phyloP scores from a whole-genome alignment of 768 basidiomycete species.

The Russula griseocarnosa region DNA sequence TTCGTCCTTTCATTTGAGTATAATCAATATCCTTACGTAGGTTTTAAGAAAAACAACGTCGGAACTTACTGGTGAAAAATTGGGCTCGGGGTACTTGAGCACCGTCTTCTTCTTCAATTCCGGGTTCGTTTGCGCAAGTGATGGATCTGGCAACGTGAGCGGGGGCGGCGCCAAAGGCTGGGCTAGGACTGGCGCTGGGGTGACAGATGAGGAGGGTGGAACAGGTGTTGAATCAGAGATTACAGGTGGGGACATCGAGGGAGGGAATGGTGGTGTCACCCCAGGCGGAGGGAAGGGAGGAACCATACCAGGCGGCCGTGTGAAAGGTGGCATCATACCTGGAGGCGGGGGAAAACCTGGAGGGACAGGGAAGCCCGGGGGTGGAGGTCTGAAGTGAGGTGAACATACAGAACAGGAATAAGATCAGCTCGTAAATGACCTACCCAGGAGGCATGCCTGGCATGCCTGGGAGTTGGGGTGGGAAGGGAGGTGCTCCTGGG shows the following conservation, averaged over 20 bases:
- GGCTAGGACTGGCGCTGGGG: conserved; percentile 28
- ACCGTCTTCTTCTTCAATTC: conserved; percentile 72
- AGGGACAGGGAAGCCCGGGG: conserved; percentile 37
- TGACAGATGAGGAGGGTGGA: conserved; percentile 31
- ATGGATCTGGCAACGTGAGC: conserved; percentile 52
- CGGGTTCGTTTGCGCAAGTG: conserved; percentile 60
- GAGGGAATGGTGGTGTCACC: conserved; percentile 34
- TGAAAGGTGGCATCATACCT: conserved; percentile 33
- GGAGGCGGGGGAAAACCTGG: conserved; percentile 34
- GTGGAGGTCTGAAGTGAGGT: conserved; percentile 32
- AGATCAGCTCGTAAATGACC: conserved; percentile 33
- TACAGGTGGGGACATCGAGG: conserved; percentile 33
- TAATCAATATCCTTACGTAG: conserved; percentile 4
- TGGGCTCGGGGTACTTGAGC: conserved; percentile 70
- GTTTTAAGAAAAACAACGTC: neutral
- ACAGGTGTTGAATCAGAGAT: conserved; percentile 31
- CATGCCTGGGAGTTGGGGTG: conserved; percentile 36
- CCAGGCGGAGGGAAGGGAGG: conserved; percentile 32
- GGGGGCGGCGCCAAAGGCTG: conserved; percentile 29
- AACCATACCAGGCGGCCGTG: conserved; percentile 28
- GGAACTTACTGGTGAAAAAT: conserved; percentile 70
- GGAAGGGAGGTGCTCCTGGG: conserved; percentile 37
- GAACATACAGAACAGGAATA: conserved; percentile 39
- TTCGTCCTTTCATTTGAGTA: conserved; percentile 56
- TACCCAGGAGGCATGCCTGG: conserved; percentile 40